Evolutionary conservation across 2,329 filamentous ascomycete genomes (phyloP).

Genomic region (Pestalotiopsis sp.): DNA sequence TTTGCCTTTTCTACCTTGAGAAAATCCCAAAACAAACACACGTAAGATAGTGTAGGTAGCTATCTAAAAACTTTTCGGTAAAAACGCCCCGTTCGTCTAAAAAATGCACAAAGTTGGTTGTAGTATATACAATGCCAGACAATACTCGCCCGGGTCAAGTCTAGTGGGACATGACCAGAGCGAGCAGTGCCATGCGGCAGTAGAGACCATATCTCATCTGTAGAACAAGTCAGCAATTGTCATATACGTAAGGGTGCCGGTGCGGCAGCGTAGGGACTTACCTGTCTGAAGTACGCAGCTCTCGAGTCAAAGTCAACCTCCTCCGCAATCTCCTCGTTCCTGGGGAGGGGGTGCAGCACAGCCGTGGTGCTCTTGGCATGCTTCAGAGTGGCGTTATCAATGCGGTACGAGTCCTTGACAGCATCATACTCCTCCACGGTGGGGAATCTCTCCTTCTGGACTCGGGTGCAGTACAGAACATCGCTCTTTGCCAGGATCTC

Average conservation of each 20-base stretch:
- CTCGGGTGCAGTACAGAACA: slow-evolving; percentile 94
- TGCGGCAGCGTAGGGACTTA: slow-evolving; percentile 53
- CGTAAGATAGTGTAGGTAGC: slow-evolving; percentile 19
- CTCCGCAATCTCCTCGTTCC: slow-evolving; percentile 90
- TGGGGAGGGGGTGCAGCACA: slow-evolving; percentile 91
- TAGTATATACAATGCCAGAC: slow-evolving; percentile 5
- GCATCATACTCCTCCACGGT: slow-evolving; percentile 78
- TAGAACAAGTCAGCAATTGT: slow-evolving; percentile 41
- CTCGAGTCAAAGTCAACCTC: slow-evolving; percentile 98
- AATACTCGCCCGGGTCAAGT: background rate
- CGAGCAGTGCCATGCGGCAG: slow-evolving; percentile 95
- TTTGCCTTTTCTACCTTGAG: slow-evolving; percentile 30
- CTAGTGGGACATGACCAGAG: slow-evolving; percentile 75
- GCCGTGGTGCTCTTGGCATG: slow-evolving; percentile 91
- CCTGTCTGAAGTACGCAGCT: slow-evolving; percentile 98
- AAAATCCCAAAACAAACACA: slow-evolving; percentile 21
- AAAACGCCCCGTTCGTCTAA: slow-evolving; percentile 14
- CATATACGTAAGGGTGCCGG: background rate
- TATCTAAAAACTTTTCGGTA: slow-evolving; percentile 18
- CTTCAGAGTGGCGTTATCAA: slow-evolving; percentile 89
- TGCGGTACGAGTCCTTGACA: slow-evolving; percentile 85
- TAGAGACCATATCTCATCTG: slow-evolving; percentile 98
- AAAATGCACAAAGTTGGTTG: slow-evolving; percentile 14
- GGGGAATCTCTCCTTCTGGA: slow-evolving; percentile 96
- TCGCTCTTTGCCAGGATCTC: slow-evolving; percentile 87